Evolutionary conservation across 2,329 filamentous ascomycete genomes (phyloP), one percentile per base, ranked within the genome.

Genomic region (Talaromyces sp.): DNA sequence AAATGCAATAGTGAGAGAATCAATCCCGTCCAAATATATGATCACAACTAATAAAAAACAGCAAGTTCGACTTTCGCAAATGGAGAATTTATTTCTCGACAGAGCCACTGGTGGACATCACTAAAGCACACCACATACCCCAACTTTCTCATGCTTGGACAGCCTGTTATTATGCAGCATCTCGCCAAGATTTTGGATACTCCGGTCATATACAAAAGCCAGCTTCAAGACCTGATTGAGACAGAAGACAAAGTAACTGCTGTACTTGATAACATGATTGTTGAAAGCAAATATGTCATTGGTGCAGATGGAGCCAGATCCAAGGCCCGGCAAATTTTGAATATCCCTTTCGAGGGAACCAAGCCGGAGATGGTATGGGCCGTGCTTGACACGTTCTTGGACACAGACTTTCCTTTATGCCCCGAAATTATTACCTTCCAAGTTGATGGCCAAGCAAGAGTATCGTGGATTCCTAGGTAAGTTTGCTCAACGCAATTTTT

Each of bases 121-220:
- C 43, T 64, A 4, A 29, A 64, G 29, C 29, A 64, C 27, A 58
- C 56, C 40, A 58, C 56, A n/a, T 38, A 58, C 29, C 54, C 54
- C 19, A 64, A 64, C 54, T 64, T 64, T 47, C 51, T 64, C n/a
- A 64, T 64, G 62, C 54, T 64, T 58, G 62, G 62, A 15, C 62
- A 64, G 22, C 62, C 62, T 8, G 54, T 64, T 7, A 49, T 64
- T 19, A 58, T 58, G 45, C 53, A 64, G 29, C 54, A 58, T 38
- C 62, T 59, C 31, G 62, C 62, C 2, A 49, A 31, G 31, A 45
- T 58, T 13, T 27, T 64, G 19, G 54, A 58, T 15, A 58, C 43
- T 13, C 45, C 62, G 11, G 56, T 64, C 5, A 17, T 58, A 22
- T 64, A 58, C 27, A 64, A 49, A 5, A 31, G 56, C 11, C 38